A percentile compares a stretch with the other conserved stretches of the same genome.
These are phyloP conservation scores for Parmelia sp. DNA, from an alignment of 495 filamentous ascomycete genomes.

Conservation along the genomic window DNA sequence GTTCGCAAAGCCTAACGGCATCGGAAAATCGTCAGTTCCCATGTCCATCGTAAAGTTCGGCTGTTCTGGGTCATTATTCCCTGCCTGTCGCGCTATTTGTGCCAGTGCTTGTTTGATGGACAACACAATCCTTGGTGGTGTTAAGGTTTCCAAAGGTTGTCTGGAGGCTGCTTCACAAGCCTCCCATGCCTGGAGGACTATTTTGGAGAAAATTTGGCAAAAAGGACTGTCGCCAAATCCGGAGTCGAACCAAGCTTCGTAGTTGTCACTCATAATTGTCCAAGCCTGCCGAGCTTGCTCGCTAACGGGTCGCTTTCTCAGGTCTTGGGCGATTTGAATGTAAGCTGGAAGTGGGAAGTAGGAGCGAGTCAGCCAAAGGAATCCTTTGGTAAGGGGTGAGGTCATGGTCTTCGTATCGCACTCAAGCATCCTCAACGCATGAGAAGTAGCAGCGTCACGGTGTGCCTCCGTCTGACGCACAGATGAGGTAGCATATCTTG, in stretches of 20 bases:
- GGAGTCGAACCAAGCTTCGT: slow-evolving; percentile 34
- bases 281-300: slow-evolving; percentile 37
- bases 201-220: slow-evolving; percentile 37
- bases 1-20: slow-evolving; percentile 21
- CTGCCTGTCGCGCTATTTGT: slow-evolving; percentile 19
- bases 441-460: slow-evolving; percentile 32
- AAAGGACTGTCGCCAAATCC: slow-evolving; percentile 29
- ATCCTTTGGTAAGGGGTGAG: slow-evolving; percentile 42
- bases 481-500: slow-evolving; percentile 26
- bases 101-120: slow-evolving; percentile 30
- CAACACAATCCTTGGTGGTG: slow-evolving; percentile 38
- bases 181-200: slow-evolving; percentile 46
- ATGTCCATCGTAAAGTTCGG: slow-evolving; percentile 17
- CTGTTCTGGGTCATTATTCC: slow-evolving; percentile 19
- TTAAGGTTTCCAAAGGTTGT: slow-evolving; percentile 23
- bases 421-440: slow-evolving; percentile 42
- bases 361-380: slow-evolving; percentile 38
- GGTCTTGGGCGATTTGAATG: slow-evolving; percentile 42
- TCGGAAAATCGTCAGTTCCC: slow-evolving; percentile 25
- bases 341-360: slow-evolving; percentile 52
- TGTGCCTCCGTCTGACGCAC: slow-evolving; percentile 32
- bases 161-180: slow-evolving; percentile 26
- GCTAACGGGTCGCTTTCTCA: slow-evolving; percentile 35
- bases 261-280: slow-evolving; percentile 48
- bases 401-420: slow-evolving; percentile 45